phyloP scores from a whole-genome alignment of 306 rosid genomes.

The Argentina anserina region DNA sequence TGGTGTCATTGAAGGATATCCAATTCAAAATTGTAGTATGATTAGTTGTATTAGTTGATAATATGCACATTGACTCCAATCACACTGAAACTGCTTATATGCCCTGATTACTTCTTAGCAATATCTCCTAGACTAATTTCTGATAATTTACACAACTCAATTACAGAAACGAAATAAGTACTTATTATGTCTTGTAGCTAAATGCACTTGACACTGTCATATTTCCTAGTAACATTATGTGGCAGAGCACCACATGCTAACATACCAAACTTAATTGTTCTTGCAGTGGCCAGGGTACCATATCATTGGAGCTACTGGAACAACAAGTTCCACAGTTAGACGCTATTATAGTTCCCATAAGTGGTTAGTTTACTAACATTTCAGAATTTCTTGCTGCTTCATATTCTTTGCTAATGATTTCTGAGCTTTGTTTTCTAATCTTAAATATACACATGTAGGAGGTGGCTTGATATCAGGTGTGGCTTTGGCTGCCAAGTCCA shows the following conservation, averaged over 20 bases:
- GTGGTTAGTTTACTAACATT: constrained; percentile 54
- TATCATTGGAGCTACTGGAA: constrained; percentile 77
- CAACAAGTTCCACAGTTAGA: constrained; percentile 81
- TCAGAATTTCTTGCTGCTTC: constrained; percentile 7
- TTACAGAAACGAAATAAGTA: background rate
- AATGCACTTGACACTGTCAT: background rate
- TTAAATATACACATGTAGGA: constrained; percentile 44
- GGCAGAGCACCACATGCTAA: background rate
- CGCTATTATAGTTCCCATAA: constrained; percentile 70
- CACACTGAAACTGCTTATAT: background rate
- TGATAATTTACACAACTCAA: background rate
- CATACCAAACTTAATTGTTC: constrained; percentile 10
- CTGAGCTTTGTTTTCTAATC: constrained; percentile 3
- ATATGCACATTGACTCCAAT: background rate
- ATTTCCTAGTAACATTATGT: background rate
- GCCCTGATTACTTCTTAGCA: background rate
- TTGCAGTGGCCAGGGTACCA: constrained; percentile 95
- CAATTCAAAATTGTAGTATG: background rate
- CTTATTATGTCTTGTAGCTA: constrained; percentile 10
- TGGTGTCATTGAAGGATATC: background rate
- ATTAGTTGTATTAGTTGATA: constrained; percentile 9
- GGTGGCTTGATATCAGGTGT: constrained; percentile 91
- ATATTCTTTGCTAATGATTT: background rate
- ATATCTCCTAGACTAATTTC: background rate
- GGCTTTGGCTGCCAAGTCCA: constrained; percentile 86